These are phyloP conservation scores for Cochlearia excelsa DNA, from an alignment of 345 rosid species.

Conservation along the genomic window DNA sequence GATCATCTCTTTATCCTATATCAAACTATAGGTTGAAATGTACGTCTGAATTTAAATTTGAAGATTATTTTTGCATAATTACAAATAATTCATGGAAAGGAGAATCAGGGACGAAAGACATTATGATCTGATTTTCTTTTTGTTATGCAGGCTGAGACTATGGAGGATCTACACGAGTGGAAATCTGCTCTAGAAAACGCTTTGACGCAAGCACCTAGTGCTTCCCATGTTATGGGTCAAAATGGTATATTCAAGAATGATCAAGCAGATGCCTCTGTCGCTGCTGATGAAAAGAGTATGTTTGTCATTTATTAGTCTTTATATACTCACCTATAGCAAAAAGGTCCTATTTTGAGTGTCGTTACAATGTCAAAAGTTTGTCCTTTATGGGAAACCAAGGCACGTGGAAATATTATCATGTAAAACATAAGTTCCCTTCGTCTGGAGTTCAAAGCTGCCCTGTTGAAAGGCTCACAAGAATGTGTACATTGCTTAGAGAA, in stretches of 20 bases:
- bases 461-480: constrained; percentile 19
- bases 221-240: constrained; percentile 70
- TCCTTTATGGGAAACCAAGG: constrained; percentile 8
- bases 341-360: background rate
- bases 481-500: constrained; percentile 8
- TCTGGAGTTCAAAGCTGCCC: constrained; percentile 17
- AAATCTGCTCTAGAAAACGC: constrained; percentile 89
- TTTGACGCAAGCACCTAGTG: constrained; percentile 81
- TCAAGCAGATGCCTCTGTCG: constrained; percentile 51
- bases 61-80: constrained; percentile 6
- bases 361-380: constrained; percentile 14
- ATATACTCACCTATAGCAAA: background rate
- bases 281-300: constrained; percentile 42
- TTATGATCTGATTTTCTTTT: constrained; percentile 10
- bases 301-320: constrained; percentile 13
- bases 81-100: background rate
- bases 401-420: constrained; percentile 9
- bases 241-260: constrained; percentile 72
- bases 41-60: background rate
- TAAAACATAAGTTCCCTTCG: constrained; percentile 8
- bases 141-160: constrained; percentile 70
- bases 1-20: background rate
- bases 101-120: constrained; percentile 6
- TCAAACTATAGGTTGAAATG: constrained; percentile 2
- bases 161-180: constrained; percentile 89